A percentile compares a stretch with the other conserved stretches of the same genome.
These are phyloP conservation scores for Cyclotella cryptica DNA, from an alignment of 108 stramenopile species.

Conservation along the genomic window DNA sequence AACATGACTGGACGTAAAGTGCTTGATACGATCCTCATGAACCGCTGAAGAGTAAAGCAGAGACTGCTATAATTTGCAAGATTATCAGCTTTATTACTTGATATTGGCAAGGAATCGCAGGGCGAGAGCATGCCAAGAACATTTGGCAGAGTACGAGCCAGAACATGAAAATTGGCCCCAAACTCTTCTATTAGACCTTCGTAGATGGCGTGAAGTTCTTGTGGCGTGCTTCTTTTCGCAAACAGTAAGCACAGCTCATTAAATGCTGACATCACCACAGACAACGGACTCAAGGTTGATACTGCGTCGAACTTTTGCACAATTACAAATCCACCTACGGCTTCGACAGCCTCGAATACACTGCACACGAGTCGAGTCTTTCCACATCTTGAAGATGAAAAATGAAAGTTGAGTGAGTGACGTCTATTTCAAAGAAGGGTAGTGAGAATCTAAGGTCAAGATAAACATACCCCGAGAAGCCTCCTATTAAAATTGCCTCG, in stretches of 20 bases:
- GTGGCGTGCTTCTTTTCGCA: conserved; percentile 5
- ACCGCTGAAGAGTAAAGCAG: conserved; percentile 41
- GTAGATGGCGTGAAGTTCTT: conserved; percentile 6
- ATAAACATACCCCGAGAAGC: conserved; percentile 1
- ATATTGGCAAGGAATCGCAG: not conserved
- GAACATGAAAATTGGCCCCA: conserved; percentile 32
- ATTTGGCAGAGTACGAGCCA: conserved; percentile 35
- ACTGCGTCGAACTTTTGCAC: conserved; percentile 8
- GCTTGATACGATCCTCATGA: conserved; percentile 42
- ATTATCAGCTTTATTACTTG: conserved; percentile 2
- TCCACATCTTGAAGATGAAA: not conserved
- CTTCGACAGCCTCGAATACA: conserved; percentile 5
- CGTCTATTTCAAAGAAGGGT: not conserved
- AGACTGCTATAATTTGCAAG: conserved; percentile 28
- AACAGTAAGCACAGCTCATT: conserved; percentile 36
- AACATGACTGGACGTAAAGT: conserved; percentile 37
- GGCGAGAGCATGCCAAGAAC: conserved; percentile 1
- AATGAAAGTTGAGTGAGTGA: not conserved
- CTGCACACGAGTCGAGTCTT: conserved; percentile 22
- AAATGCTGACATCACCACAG: conserved; percentile 38
- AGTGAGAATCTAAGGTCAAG: not conserved
- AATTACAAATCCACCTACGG: not conserved
- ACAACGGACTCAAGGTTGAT: conserved; percentile 5
- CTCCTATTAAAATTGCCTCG: not conserved
- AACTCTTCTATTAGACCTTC: conserved; percentile 23